A percentile compares a stretch with the other conserved stretches of the same genome.
phyloP scores from a whole-genome alignment of 2,329 filamentous ascomycete species.

The Daldinia sp. region DNA sequence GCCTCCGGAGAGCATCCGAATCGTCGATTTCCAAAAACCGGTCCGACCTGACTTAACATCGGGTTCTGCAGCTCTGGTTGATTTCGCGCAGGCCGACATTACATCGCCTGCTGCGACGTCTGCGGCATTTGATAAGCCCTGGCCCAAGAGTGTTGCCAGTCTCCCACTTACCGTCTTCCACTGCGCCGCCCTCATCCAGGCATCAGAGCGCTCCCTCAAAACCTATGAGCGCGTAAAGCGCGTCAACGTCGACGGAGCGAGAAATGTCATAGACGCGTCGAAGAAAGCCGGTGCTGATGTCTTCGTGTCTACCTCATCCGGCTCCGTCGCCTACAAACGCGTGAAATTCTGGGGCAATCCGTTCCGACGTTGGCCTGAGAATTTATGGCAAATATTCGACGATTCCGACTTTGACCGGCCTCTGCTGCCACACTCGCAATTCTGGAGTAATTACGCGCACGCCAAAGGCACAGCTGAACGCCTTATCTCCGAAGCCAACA shows the following conservation, averaged over 20 bases:
- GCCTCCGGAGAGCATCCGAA: constrained; percentile 55
- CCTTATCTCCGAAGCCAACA: constrained; percentile 49
- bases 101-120: constrained; percentile 49
- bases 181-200: constrained; percentile 57
- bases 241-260: constrained; percentile 58
- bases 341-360: constrained; percentile 51
- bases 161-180: constrained; percentile 60
- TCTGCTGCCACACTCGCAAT: constrained; percentile 50
- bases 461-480: constrained; percentile 57
- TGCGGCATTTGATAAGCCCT: constrained; percentile 54
- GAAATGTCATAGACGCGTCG: constrained; percentile 54
- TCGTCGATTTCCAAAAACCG: constrained; percentile 56
- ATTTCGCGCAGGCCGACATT: constrained; percentile 56
- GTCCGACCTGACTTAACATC: constrained; percentile 50
- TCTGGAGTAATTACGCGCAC: constrained; percentile 56
- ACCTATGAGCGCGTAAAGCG: constrained; percentile 51
- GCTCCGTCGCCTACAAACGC: constrained; percentile 52
- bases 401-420: constrained; percentile 52
- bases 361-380: constrained; percentile 49
- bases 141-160: constrained; percentile 50
- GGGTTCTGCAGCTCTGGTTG: constrained; percentile 47
- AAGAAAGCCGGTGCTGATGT: constrained; percentile 52
- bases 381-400: constrained; percentile 53
- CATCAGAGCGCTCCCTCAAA: constrained; percentile 52
- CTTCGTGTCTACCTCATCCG: constrained; percentile 58